Evolutionary conservation across 352 stramenopile species (phyloP).

Genomic region (Globisporangium heterothallicum): DNA sequence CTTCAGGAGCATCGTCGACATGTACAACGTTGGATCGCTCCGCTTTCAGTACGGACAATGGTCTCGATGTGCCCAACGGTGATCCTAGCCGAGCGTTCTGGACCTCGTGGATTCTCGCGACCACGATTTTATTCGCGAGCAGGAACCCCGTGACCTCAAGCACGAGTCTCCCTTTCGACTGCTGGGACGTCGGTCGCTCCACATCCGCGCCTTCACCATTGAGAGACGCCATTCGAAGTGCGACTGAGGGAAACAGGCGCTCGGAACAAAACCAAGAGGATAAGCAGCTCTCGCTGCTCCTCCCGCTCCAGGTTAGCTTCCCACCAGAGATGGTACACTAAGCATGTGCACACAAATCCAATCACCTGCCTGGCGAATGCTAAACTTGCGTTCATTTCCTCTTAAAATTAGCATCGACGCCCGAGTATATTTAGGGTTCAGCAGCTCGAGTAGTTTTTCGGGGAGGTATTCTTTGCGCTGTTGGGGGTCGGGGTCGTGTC

Average conservation of each 20-base stretch:
- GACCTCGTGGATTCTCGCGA: slow-evolving; percentile 33
- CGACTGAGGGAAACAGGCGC: background rate
- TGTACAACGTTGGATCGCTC: background rate
- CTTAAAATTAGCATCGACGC: slow-evolving; percentile 10
- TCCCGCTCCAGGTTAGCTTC: background rate
- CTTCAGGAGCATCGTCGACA: background rate
- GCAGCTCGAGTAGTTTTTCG: background rate
- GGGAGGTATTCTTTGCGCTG: too few relatives aligned
- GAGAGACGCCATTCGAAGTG: slow-evolving; percentile 9
- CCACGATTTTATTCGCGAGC: slow-evolving; percentile 28
- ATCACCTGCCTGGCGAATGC: background rate
- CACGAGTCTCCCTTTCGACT: slow-evolving; percentile 20
- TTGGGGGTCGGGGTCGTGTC: too few relatives aligned
- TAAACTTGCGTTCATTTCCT: background rate
- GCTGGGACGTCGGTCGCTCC: slow-evolving; percentile 3
- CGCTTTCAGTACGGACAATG: background rate
- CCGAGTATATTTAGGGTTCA: background rate
- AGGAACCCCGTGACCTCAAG: slow-evolving; percentile 28
- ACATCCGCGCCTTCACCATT: background rate
- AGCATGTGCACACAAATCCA: background rate
- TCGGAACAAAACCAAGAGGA: background rate
- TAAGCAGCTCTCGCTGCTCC: background rate
- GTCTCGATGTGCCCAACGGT: slow-evolving; percentile 4
- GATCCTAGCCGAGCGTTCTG: slow-evolving; percentile 9
- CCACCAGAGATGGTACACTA: too few relatives aligned